phyloP scores from a whole-genome alignment of 768 basidiomycete species.

The Collybia sordida region DNA sequence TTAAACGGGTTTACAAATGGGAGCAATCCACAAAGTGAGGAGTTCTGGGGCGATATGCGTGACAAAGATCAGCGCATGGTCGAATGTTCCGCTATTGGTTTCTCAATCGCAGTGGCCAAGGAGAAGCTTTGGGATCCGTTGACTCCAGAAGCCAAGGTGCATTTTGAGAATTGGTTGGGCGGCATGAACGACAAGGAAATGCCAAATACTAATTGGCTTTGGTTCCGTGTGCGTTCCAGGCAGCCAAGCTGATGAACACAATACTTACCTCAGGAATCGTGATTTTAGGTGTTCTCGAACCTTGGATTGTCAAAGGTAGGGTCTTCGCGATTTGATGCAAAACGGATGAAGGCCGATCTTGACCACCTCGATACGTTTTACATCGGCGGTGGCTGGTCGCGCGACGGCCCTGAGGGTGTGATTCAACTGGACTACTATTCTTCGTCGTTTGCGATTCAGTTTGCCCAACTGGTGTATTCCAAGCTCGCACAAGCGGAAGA shows the following conservation, averaged over 20 bases:
- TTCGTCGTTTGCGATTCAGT: constrained; percentile 78
- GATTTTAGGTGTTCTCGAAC: constrained; percentile 66
- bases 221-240: constrained; percentile 60
- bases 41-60: constrained; percentile 78
- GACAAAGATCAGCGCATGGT: constrained; percentile 83
- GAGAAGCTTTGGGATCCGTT: constrained; percentile 66
- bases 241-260: not conserved
- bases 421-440: constrained; percentile 81
- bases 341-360: constrained; percentile 70
- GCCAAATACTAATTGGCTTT: constrained; percentile 84
- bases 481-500: constrained; percentile 63
- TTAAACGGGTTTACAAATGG: constrained; percentile 63
- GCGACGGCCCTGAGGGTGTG: constrained; percentile 76
- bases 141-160: constrained; percentile 48
- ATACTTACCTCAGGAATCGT: not conserved
- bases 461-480: constrained; percentile 69
- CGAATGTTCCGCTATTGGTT: constrained; percentile 77
- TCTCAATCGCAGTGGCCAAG: constrained; percentile 62
- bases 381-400: constrained; percentile 72
- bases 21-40: constrained; percentile 61
- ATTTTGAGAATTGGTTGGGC: constrained; percentile 66
- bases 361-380: constrained; percentile 81
- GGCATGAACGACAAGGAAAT: constrained; percentile 82
- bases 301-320: constrained; percentile 65
- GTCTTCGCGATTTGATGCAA: constrained; percentile 52